phyloP scores from a whole-genome alignment of 371 early-diverging fungal genomes.

The Choanephora cucurbitarum region DNA sequence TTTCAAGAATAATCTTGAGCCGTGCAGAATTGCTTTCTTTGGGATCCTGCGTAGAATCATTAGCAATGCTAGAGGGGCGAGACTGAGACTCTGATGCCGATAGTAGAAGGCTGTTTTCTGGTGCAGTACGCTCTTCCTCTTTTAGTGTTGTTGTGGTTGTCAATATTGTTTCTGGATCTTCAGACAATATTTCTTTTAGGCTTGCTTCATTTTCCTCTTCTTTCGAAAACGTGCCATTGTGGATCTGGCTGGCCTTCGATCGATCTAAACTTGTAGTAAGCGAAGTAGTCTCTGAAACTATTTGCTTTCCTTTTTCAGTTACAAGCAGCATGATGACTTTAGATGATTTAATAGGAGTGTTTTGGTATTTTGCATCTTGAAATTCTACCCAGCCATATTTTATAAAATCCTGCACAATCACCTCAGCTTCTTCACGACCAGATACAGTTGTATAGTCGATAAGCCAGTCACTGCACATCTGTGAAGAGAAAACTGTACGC shows the following conservation, averaged over 20 bases:
- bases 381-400: conserved; percentile 57
- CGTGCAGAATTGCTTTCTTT: conserved; percentile 58
- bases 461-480: conserved; percentile 62
- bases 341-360: conserved; percentile 18
- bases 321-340: conserved; percentile 26
- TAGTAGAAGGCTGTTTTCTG: background rate
- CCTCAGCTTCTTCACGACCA: conserved; percentile 63
- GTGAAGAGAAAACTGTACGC: conserved; percentile 45
- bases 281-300: conserved; percentile 19
- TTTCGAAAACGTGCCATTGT: conserved; percentile 10
- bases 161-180: conserved; percentile 20
- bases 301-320: conserved; percentile 28
- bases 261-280: conserved; percentile 14
- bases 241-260: conserved; percentile 4
- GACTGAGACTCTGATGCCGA: background rate
- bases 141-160: conserved; percentile 7
- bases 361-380: conserved; percentile 28
- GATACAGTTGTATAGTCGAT: conserved; percentile 61
- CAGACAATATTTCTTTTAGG: conserved; percentile 19
- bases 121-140: conserved; percentile 10
- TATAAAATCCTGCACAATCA: conserved; percentile 56
- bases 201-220: conserved; percentile 21
- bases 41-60: conserved; percentile 18
- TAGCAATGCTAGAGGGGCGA: conserved; percentile 17
- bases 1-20: conserved; percentile 65